Evolutionary conservation across 768 basidiomycete species (phyloP).

Genomic region (Lactifluus pinguis): DNA sequence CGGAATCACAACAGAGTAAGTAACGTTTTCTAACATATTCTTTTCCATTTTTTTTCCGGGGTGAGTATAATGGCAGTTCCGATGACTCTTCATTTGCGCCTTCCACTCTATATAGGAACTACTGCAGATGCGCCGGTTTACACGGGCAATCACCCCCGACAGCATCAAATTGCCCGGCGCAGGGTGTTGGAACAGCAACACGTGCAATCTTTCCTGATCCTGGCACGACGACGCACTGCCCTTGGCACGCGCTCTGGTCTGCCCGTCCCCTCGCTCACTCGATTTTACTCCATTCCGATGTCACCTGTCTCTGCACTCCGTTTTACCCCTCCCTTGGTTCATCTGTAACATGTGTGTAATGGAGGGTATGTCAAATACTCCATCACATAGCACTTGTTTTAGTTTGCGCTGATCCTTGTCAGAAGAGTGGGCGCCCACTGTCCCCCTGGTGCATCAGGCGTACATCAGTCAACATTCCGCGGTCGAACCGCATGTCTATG

Average conservation of each 20-base stretch:
- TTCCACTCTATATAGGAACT: neutral
- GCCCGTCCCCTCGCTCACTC: neutral
- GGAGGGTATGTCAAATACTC: neutral
- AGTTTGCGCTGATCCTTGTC: neutral
- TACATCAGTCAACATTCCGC: neutral
- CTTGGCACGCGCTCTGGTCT: neutral
- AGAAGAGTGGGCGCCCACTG: neutral
- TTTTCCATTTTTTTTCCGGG: neutral
- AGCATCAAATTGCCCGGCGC: constrained; percentile 6
- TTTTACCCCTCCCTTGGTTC: neutral
- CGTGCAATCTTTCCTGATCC: constrained; percentile 6
- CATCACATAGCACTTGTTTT: neutral
- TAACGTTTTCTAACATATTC: neutral
- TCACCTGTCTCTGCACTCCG: neutral
- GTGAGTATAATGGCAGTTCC: neutral
- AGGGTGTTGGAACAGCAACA: constrained; percentile 8
- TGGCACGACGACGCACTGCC: neutral
- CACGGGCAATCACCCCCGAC: neutral
- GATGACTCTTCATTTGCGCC: neutral
- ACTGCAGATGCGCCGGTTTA: constrained; percentile 3
- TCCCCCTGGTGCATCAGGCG: neutral
- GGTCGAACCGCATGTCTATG: neutral
- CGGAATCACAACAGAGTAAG: constrained; percentile 84
- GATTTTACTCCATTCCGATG: neutral
- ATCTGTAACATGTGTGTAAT: neutral